Conservation (phyloP, 2,329 filamentous ascomycete genomes). For the Fusarium sp. region DNA sequence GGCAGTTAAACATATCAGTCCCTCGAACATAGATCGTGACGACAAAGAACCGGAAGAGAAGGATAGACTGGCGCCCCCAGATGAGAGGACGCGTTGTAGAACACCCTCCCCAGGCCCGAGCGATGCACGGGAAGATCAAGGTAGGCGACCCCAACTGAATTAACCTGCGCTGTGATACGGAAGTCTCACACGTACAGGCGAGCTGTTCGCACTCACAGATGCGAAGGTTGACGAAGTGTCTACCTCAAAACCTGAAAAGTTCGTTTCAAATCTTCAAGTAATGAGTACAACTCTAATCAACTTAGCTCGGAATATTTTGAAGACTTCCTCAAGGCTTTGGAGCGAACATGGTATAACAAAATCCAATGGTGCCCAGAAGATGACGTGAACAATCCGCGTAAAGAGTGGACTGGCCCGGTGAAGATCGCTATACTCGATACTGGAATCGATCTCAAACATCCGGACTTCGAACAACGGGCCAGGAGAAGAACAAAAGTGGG, state of each 20-base stretch:
- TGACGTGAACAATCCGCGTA: neutral
- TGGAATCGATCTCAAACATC: slow-evolving; percentile 26
- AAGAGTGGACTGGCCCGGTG: slow-evolving; percentile 25
- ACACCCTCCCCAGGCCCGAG: slow-evolving; percentile 4
- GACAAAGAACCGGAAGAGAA: neutral
- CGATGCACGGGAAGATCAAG: neutral
- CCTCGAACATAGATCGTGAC: neutral
- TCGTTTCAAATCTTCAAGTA: neutral
- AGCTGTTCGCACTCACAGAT: slow-evolving; percentile 10
- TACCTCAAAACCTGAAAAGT: slow-evolving; percentile 1
- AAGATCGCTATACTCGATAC: slow-evolving; percentile 34
- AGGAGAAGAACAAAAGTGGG: slow-evolving; percentile 20
- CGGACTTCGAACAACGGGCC: slow-evolving; percentile 17
- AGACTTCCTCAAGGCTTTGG: slow-evolving; percentile 8
- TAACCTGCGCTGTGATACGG: fast-evolving
- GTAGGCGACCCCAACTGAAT: neutral
- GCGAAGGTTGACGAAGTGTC: neutral
- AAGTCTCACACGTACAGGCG: neutral
- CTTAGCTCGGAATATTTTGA: slow-evolving; percentile 1
- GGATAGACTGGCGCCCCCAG: neutral
- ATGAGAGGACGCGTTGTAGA: neutral
- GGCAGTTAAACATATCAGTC: neutral
- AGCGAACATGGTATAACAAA: slow-evolving; percentile 27
- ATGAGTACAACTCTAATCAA: neutral
- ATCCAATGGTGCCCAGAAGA: slow-evolving; percentile 28